A percentile compares a stretch with the other conserved stretches of the same genome.
Evolutionary conservation across 805 yeast genomes (phyloP).

Genomic region (Kurtzmaniella cleridarum): DNA sequence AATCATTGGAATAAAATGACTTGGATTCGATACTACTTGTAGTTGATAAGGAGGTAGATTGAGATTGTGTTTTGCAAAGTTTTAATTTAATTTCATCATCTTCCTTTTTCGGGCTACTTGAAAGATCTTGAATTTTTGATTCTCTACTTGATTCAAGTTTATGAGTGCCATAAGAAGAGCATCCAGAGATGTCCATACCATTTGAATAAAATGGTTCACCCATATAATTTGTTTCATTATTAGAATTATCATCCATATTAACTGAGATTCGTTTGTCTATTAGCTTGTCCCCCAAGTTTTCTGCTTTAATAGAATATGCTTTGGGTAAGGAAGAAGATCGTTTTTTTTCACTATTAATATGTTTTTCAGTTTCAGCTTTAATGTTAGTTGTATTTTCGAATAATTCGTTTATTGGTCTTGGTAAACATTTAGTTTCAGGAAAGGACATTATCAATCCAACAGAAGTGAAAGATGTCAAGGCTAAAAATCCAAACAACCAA

Average conservation of each 20-base stretch:
- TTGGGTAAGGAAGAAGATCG: too few relatives aligned
- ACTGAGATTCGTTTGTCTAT: slow-evolving; percentile 1
- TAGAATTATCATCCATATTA: too few relatives aligned
- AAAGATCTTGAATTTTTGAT: too few relatives aligned
- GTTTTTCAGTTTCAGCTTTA: too few relatives aligned
- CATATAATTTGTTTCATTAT: too few relatives aligned
- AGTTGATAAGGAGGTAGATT: background rate
- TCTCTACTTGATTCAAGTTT: too few relatives aligned
- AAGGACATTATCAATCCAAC: slow-evolving; percentile 24
- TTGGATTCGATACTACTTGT: slow-evolving; percentile 1
- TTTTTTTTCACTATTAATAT: too few relatives aligned
- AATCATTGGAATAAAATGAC: slow-evolving; percentile 11
- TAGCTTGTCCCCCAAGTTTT: slow-evolving; percentile 2
- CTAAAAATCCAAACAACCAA: slow-evolving; percentile 37
- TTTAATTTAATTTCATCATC: too few relatives aligned
- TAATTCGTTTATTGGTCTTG: slow-evolving; percentile 16
- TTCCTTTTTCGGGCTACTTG: too few relatives aligned
- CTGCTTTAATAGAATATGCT: background rate
- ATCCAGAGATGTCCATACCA: too few relatives aligned
- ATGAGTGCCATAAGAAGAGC: too few relatives aligned
- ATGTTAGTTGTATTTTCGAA: slow-evolving; percentile 9
- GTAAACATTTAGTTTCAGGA: slow-evolving; percentile 40
- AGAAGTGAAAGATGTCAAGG: slow-evolving; percentile 26
- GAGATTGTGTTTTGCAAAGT: background rate
- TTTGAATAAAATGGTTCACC: too few relatives aligned